Percentiles rank a stretch among this genome's conserved stretches.
These are phyloP conservation scores for Alliaria petiolata DNA, from an alignment of 345 rosid species.

Conservation along the genomic window DNA sequence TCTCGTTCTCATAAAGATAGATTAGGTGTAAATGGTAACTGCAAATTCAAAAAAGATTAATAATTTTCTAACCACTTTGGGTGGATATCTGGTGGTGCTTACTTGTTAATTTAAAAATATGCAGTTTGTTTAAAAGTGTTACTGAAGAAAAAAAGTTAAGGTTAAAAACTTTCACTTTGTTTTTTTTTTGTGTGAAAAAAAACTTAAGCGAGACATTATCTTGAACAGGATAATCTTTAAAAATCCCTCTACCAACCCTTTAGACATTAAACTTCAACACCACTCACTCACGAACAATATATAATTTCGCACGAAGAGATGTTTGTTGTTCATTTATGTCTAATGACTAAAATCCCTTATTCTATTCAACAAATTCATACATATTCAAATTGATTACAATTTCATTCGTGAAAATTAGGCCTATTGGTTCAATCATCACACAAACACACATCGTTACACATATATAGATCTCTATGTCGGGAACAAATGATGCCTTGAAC, in stretches of 20 bases:
- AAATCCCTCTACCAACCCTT: no score
- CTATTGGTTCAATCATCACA: not conserved
- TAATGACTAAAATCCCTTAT: not conserved
- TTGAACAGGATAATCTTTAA: no score
- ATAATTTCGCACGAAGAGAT: not conserved
- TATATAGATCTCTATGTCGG: not conserved
- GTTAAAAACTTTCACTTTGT: not conserved
- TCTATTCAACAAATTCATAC: not conserved
- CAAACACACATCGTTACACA: not conserved
- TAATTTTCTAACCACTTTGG: not conserved
- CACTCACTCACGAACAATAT: no score
- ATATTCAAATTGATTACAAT: not conserved
- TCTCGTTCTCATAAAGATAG: not conserved
- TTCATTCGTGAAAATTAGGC: not conserved
- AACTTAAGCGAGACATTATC: not conserved
- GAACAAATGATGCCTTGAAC: not conserved
- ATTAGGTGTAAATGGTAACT: not conserved
- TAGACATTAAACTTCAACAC: no score
- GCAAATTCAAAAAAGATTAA: not conserved
- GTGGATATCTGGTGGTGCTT: constrained; percentile 3
- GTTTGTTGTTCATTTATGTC: not conserved
- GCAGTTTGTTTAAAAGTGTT: not conserved
- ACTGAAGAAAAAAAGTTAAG: not conserved
- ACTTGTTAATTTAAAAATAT: not conserved
- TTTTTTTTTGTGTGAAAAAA: no score